Conservation (phyloP, 1,284 basidiomycete species). For the Inonotus obliquus region DNA sequence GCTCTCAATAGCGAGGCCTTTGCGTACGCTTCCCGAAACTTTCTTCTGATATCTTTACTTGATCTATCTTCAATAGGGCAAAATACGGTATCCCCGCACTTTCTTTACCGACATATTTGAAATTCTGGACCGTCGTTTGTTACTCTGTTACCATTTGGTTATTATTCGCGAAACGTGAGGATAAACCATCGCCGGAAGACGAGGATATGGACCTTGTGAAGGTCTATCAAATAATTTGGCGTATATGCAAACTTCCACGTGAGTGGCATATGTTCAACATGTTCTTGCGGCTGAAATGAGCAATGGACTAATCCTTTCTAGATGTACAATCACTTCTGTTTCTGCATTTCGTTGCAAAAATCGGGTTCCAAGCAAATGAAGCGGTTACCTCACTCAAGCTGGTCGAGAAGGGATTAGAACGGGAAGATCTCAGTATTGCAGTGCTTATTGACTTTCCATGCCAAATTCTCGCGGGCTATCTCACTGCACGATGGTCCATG, state of each 20-base stretch:
- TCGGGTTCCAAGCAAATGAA: constrained; percentile 96
- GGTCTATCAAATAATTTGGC: constrained; percentile 94
- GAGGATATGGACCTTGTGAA: constrained; percentile 88
- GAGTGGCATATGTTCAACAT: constrained; percentile 25
- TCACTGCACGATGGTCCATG: constrained; percentile 90
- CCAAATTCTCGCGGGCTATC: constrained; percentile 93
- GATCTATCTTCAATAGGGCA: constrained; percentile 32
- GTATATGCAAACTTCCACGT: constrained; percentile 91
- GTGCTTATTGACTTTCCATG: constrained; percentile 98
- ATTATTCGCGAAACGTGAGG: constrained; percentile 87
- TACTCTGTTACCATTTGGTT: constrained; percentile 86
- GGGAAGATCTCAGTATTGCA: constrained; percentile 93
- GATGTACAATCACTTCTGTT: constrained; percentile 89
- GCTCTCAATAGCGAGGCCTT: constrained; percentile 96
- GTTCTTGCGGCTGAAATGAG: background rate
- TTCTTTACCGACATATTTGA: constrained; percentile 78
- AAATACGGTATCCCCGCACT: constrained; percentile 89
- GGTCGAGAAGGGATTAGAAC: constrained; percentile 93
- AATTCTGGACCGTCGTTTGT: constrained; percentile 83
- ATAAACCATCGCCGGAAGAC: constrained; percentile 65
- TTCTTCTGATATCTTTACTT: constrained; percentile 10
- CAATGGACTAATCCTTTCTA: constrained; percentile 31
- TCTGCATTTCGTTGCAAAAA: constrained; percentile 89
- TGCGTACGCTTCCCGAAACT: constrained; percentile 48
- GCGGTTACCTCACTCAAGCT: constrained; percentile 91